Evolutionary conservation across 1,139 yeast genomes (phyloP).

Genomic region (Lodderomyces parapsilosis): DNA sequence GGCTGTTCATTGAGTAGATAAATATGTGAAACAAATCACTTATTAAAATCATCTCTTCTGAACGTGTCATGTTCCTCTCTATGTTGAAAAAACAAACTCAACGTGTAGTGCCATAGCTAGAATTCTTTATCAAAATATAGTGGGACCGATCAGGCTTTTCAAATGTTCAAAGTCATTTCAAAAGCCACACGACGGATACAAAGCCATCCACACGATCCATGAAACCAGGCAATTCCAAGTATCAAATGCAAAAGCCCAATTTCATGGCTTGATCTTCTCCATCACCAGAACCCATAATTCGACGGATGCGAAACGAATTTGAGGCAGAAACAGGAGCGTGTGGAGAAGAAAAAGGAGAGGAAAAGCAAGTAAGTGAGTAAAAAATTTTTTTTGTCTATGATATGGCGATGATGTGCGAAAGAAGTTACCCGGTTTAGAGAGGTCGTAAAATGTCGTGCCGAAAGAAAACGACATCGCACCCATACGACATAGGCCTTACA

Average conservation of each 20-base stretch:
- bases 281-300: constrained; percentile 62
- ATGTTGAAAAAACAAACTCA: too few species aligned
- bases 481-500: neutral
- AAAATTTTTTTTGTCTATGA: neutral
- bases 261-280: constrained; percentile 66
- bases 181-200: constrained; percentile 24
- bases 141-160: constrained; percentile 14
- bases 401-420: too few species aligned
- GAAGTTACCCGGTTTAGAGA: too few species aligned
- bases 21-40: too few species aligned
- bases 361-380: neutral
- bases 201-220: constrained; percentile 41
- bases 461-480: too few species aligned
- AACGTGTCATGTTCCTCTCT: neutral
- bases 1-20: too few species aligned
- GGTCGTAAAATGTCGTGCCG: neutral
- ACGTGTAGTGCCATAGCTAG: neutral
- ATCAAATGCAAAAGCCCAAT: constrained; percentile 35
- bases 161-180: neutral
- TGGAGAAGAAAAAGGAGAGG: neutral
- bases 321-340: constrained; percentile 71
- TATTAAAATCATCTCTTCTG: too few species aligned
- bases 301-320: constrained; percentile 41
- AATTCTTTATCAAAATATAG: constrained; percentile 10
- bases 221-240: constrained; percentile 31